phyloP scores from a whole-genome alignment of 768 basidiomycete species.

The Naganishia vaughanmartiniae region DNA sequence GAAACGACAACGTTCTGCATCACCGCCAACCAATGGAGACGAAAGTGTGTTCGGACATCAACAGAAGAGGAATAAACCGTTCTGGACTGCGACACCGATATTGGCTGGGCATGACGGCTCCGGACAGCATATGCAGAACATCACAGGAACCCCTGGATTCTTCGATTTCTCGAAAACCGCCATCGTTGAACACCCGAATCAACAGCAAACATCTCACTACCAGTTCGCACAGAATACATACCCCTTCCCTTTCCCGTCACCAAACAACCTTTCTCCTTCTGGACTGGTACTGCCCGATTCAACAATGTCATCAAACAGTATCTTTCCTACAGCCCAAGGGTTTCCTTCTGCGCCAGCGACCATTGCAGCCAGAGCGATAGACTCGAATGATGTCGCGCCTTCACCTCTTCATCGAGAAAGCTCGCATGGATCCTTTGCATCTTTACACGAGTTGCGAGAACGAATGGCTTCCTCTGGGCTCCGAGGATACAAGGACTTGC shows the following conservation, averaged over 20 bases:
- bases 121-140: neutral
- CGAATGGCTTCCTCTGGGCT: slow-evolving; percentile 10
- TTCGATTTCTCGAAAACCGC: slow-evolving; percentile 11
- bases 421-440: slow-evolving; percentile 5
- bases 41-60: slow-evolving; percentile 7
- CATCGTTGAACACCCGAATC: neutral
- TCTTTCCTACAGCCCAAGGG: neutral
- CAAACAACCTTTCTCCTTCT: slow-evolving; percentile 16
- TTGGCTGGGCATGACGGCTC: neutral
- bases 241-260: slow-evolving; percentile 21
- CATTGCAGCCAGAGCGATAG: neutral
- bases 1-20: slow-evolving; percentile 9
- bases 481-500: slow-evolving; percentile 9
- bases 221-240: slow-evolving; percentile 15
- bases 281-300: slow-evolving; percentile 25
- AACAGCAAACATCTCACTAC: neutral
- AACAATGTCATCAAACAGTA: slow-evolving; percentile 11
- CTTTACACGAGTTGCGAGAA: slow-evolving; percentile 12
- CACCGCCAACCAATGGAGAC: neutral
- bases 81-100: slow-evolving; percentile 5
- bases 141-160: neutral
- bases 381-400: neutral
- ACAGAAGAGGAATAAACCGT: slow-evolving; percentile 1
- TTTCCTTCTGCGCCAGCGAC: neutral
- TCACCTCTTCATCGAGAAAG: slow-evolving; percentile 1